Base-by-base conservation (phyloP, 2,329 filamentous ascomycete species). In the Calonectria leucothoes region DNA sequence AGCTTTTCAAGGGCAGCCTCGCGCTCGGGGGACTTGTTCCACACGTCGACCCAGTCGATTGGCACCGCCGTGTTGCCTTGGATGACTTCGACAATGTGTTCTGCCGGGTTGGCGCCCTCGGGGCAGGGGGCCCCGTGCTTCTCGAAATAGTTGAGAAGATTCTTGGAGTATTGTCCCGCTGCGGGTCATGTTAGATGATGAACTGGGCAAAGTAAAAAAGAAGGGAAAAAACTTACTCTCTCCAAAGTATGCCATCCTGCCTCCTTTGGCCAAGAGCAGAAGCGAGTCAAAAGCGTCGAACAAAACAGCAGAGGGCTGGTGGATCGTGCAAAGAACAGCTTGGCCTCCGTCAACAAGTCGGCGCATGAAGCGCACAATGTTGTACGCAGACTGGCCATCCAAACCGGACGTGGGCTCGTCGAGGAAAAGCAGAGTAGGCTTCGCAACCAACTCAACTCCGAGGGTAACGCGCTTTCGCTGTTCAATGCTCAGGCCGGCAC, bases 391-490 rank as follows among this genome's bases (percentile, higher is more conserved):
- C 29, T 82, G 80, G 2, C 80, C 79, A 63, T 89, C 87, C 7
- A 86, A 76, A 0, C 84, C 84, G 10, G 84, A 85, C 0, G 92
- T 94, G 0, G 92, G 92, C 78, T 94, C 92, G 76, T 94, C 92
- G 10, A 94, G 83, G 86, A 94, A 94, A 6, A 94, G 86, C 0
- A 94, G 84, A 0, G 92, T 87, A 0, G 92, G 92, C 78, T 93
- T 93, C 1, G 92, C 92, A n/a, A 92, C 92, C 6, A 94, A 83
- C 76, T 94, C 93, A 0, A 94, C 92, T 61, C 91, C 93, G 45
- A 94, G 93, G 0, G 93, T 94, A 1, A 94, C 85, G 35, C 93
- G 88, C 84, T 94, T 94, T 5, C 87, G 81, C 76, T 90, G 87
- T 20, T 89, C 89, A 11, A 89, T 87, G 7, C 85, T 88, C 25